A percentile compares a stretch with the other conserved stretches of the same genome.
phyloP scores from a whole-genome alignment of 441 rosid genomes.

The Eutrema salsugineum region DNA sequence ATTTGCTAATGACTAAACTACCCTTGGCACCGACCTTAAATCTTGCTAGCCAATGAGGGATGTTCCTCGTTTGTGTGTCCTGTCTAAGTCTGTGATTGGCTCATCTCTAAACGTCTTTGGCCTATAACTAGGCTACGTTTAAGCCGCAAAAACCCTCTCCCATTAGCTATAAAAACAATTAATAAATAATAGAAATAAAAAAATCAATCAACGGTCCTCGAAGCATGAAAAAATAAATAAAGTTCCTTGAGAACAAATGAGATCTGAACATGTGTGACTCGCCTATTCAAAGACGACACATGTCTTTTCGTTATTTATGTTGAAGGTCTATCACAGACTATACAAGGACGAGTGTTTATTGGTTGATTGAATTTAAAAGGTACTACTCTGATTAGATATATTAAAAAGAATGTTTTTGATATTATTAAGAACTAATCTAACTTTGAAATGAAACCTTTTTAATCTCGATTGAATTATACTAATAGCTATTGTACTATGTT shows the following conservation, averaged over 20 bases:
- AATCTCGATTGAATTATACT: neutral
- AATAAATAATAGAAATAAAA: neutral
- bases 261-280: conserved; percentile 15
- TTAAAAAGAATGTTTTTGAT: conserved; percentile 10
- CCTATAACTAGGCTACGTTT: conserved; percentile 22
- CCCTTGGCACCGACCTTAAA: conserved; percentile 16
- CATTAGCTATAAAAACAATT: neutral
- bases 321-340: neutral
- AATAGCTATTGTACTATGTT: conserved; percentile 6
- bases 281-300: conserved; percentile 25
- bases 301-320: conserved; percentile 14
- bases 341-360: conserved; percentile 26
- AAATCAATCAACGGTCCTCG: conserved; percentile 31
- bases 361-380: conserved; percentile 22
- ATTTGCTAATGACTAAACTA: neutral
- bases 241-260: conserved; percentile 15
- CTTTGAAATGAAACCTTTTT: neutral
- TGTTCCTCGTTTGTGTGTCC: conserved; percentile 29
- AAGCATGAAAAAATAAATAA: neutral
- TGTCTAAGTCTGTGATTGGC: conserved; percentile 26
- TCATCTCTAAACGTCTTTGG: conserved; percentile 3
- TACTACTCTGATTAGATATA: neutral
- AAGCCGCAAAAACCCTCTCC: conserved; percentile 23
- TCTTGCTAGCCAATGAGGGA: conserved; percentile 26
- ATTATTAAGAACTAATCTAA: conserved; percentile 22